A percentile compares a stretch with the other conserved stretches of the same genome.
Evolutionary conservation across 306 rosid genomes (phyloP).

Genomic region (Cicer judaicum): DNA sequence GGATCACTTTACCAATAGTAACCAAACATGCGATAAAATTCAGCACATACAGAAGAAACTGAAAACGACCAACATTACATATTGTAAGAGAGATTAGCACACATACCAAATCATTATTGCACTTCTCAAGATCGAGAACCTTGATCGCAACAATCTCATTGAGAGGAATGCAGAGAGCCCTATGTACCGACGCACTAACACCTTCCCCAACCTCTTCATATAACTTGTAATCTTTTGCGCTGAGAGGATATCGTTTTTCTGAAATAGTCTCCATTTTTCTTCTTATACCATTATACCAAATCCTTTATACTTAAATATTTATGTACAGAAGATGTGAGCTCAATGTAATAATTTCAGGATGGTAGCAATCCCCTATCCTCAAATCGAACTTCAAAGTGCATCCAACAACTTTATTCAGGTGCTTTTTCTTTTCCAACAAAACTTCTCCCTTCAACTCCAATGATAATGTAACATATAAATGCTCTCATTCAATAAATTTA

Average conservation of each 20-base stretch:
- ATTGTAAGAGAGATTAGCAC: conserved; percentile 13
- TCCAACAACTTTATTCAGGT: conserved; percentile 48
- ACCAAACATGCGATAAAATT: conserved; percentile 3
- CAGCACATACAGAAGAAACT: conserved; percentile 7
- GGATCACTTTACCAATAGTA: background rate
- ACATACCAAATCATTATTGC: conserved; percentile 93
- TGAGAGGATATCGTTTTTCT: conserved; percentile 76
- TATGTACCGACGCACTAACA: conserved; percentile 85
- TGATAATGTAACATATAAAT: conserved; percentile 19
- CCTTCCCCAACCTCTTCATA: conserved; percentile 99
- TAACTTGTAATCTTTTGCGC: conserved; percentile 79
- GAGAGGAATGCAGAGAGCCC: conserved; percentile 92
- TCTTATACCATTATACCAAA: conserved; percentile 56
- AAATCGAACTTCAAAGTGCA: conserved; percentile 44
- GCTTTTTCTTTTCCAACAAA: conserved; percentile 23
- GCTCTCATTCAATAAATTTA: conserved; percentile 34
- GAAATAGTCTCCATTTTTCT: conserved; percentile 65
- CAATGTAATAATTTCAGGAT: conserved; percentile 48
- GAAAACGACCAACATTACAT: background rate
- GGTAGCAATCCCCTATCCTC: conserved; percentile 55
- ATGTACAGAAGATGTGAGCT: conserved; percentile 42
- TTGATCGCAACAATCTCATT: conserved; percentile 93
- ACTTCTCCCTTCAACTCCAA: conserved; percentile 44
- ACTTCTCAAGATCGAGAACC: conserved; percentile 95
- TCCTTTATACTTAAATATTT: conserved; percentile 46